Evolutionary conservation across 352 stramenopile genomes (phyloP).

Genomic region (Phytophthora quininea): DNA sequence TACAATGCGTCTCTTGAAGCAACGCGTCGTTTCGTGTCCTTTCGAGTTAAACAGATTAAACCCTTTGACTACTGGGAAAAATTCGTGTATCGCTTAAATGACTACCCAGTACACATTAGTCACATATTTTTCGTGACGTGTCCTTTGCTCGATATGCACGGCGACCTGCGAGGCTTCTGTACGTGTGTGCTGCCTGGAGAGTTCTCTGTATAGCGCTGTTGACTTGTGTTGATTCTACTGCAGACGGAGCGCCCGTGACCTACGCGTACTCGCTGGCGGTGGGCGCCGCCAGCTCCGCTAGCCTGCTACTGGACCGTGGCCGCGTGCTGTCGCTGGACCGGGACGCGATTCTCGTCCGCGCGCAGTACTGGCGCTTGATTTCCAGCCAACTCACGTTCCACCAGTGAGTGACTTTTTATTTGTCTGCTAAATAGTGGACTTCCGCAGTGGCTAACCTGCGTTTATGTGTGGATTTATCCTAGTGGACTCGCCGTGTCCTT

Average conservation of each 20-base stretch:
- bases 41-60: too few relatives aligned
- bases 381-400: conserved; percentile 79
- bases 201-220: too few relatives aligned
- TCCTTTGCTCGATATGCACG: conserved; percentile 56
- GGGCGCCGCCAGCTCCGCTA: conserved; percentile 69
- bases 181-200: conserved; percentile 20
- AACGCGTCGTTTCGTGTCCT: not conserved
- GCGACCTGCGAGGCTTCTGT: conserved; percentile 84
- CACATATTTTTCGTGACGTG: not conserved
- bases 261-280: conserved; percentile 78
- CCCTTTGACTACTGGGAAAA: too few relatives aligned
- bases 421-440: conserved; percentile 1
- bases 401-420: conserved; percentile 46
- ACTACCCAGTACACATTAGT: not conserved
- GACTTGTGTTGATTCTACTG: conserved; percentile 2
- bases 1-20: not conserved
- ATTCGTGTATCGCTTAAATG: too few relatives aligned
- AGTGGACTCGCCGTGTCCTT: conserved; percentile 82
- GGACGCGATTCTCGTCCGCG: conserved; percentile 57
- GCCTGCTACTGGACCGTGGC: conserved; percentile 65
- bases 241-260: conserved; percentile 82
- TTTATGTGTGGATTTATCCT: conserved; percentile 4
- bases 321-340: conserved; percentile 55
- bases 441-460: not conserved
- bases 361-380: conserved; percentile 75